Base-by-base conservation (phyloP, 179 eudicot genomes). In the Silene coronaria region DNA sequence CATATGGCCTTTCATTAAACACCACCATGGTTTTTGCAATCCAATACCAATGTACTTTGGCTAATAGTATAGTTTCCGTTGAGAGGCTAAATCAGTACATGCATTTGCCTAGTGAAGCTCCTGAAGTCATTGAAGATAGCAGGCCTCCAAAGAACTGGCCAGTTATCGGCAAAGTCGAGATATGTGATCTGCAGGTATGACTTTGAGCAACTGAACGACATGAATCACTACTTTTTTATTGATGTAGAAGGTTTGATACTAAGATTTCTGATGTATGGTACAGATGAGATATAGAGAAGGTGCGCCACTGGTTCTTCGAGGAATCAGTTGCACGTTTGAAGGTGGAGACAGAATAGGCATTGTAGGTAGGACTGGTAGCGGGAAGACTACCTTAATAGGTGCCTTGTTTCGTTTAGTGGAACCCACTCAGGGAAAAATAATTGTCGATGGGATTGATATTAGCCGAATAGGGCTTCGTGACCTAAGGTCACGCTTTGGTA, bases 361-460 rank as follows among this genome's bases (percentile, higher is more conserved):
- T 6, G 96, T 90, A 79, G 96, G 96, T 57, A 86, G 92, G 60
- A 91, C 96, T 0, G 97, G 96, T 57, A 92, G 96, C 81, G 96
- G 97, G 61, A 92, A 92, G 80, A 89, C 89, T 19, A 91, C 98
- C n/a, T 88, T 93, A 3, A 93, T 88, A 3, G 86, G 97, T 34
- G 95, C 98, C 0, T 66, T 93, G 32, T 93, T 93, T 82, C 89
- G 98, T 27, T 76, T 92, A 53, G 95, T 93, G 48, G 98, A 93
- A 75, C 92, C 92, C 2, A 57, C 77, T 0, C 84, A 82, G 27
- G 98, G 98, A 42, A 88, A 61, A 77, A 90, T 90, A 51, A 10
- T 88, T 13, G 87, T 90, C 9, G 92, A 90, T 76, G 91, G 91
- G 26, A 73, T 90, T n/a, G 90, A 88, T 73, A 90, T 90, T 46